Evolutionary conservation across 2,329 filamentous ascomycete species (phyloP), one percentile per base, ranked within the genome.

Genomic region (Talaromyces islandicus): DNA sequence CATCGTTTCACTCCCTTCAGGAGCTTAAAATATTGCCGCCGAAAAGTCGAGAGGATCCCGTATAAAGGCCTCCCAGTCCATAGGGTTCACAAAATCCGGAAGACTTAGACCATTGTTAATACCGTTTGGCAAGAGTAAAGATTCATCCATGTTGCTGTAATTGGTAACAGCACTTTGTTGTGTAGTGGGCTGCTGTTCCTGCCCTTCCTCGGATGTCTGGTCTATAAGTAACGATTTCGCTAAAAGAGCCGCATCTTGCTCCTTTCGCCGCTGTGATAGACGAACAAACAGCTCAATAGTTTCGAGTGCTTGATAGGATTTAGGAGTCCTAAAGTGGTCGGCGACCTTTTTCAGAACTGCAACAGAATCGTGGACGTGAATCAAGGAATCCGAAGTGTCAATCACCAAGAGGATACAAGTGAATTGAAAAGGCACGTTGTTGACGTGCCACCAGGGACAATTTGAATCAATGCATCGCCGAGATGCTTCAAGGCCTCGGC

Each of bases 361-460:
- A 50, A 57, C 30, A 14, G 55, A 50, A 32, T 57, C 55, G 7
- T 29, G 55, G 11, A 57, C 41, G 41, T 57, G 55, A 7, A 38
- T 9, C 29, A 57, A 9, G 6, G 55, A 50, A 14, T 57, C 43
- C 10, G 55, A 43, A 7, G 24, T 57, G 30, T 57, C 55, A n/a
- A 57, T 57, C 29, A 43, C 55, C 24, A 57, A 38, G 14, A 57
- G 55, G 29, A 57, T 50, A 38, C 55, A 57, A 12, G 55, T 57
- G 27, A 57, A 57, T 38, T 57, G 55, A 25, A 57, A 57, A 17
- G 55, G 64, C n/a, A 65, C 63, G 24, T 65, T 64, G 38, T 60
- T 58, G 21, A 65, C 62, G 25, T 65, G 64, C 64, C 64, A 65
- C 64, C 64, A 65, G 6, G 64, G 64, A 25, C 53, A 55, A 30